Conservation (phyloP, 1,139 yeast genomes). For the Scheffersomyces cryptocercus region DNA sequence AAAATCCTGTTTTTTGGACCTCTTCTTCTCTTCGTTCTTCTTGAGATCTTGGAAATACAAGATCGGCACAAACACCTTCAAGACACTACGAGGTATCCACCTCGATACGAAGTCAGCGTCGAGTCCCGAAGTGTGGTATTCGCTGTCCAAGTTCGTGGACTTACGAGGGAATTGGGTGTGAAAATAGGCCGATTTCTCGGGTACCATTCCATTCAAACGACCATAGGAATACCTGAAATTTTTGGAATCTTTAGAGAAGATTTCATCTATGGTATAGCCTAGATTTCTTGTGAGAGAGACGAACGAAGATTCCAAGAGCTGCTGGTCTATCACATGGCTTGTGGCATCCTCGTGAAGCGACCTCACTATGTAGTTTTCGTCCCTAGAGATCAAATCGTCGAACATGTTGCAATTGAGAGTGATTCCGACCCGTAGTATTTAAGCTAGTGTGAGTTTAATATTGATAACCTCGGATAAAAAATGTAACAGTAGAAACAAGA, state of each 20-base stretch:
- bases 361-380: background rate
- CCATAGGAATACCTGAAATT: slow-evolving; percentile 15
- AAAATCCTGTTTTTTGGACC: background rate
- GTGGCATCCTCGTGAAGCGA: background rate
- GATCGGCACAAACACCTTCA: slow-evolving; percentile 25
- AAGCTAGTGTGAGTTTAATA: background rate
- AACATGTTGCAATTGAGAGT: background rate
- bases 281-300: background rate
- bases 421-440: background rate
- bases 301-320: background rate
- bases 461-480: slow-evolving; percentile 8
- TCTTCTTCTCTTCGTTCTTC: slow-evolving; percentile 13
- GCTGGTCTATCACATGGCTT: background rate
- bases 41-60: slow-evolving; percentile 24
- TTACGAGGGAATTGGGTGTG: slow-evolving; percentile 37
- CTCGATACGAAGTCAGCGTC: slow-evolving; percentile 26
- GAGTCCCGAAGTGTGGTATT: slow-evolving; percentile 31
- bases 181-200: slow-evolving; percentile 28
- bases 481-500: slow-evolving; percentile 18
- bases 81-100: slow-evolving; percentile 32
- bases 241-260: slow-evolving; percentile 24
- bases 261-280: background rate
- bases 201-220: slow-evolving; percentile 24
- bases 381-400: background rate
- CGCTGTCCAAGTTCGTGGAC: slow-evolving; percentile 34